Conservation (phyloP, 1,284 basidiomycete genomes). For the Apiotrichum domesticum region DNA sequence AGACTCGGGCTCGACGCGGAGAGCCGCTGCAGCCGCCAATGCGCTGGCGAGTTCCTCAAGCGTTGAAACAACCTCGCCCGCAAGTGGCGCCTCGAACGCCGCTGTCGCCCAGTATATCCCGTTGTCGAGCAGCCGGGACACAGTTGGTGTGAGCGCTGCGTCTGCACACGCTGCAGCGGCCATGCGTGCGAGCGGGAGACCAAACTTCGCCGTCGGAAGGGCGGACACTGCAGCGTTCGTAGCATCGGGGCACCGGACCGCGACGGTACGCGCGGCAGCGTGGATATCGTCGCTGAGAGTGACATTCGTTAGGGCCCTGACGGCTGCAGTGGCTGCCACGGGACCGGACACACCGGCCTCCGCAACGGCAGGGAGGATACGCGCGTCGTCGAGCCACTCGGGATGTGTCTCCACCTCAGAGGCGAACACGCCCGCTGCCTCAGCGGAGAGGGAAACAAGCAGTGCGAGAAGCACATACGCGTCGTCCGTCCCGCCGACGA, state of each 20-base stretch:
- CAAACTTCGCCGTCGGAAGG: background rate
- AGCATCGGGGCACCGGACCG: slow-evolving; percentile 1
- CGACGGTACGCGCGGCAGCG: slow-evolving; percentile 2
- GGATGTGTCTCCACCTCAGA: slow-evolving; percentile 7
- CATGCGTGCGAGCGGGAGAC: slow-evolving; percentile 6
- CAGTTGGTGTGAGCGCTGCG: background rate
- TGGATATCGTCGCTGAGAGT: slow-evolving; percentile 1
- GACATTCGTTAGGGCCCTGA: slow-evolving; percentile 8
- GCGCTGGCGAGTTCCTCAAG: slow-evolving; percentile 9
- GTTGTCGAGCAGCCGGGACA: slow-evolving; percentile 17
- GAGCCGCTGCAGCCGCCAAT: slow-evolving; percentile 1
- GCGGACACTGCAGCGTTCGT: slow-evolving; percentile 1
- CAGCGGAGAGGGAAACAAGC: slow-evolving; percentile 9
- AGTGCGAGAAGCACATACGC: slow-evolving; percentile 16
- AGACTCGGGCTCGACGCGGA: slow-evolving; percentile 49
- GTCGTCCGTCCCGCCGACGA: slow-evolving; percentile 12
- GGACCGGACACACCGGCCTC: background rate
- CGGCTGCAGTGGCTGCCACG: background rate
- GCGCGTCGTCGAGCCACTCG: slow-evolving; percentile 9
- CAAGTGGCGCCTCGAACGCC: slow-evolving; percentile 18
- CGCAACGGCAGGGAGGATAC: slow-evolving; percentile 19
- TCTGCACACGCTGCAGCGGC: background rate
- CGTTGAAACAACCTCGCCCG: slow-evolving; percentile 1
- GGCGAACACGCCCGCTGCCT: slow-evolving; percentile 9
- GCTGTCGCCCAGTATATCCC: slow-evolving; percentile 24